phyloP scores from a whole-genome alignment of 805 yeast species.

The Lachancea sp. region DNA sequence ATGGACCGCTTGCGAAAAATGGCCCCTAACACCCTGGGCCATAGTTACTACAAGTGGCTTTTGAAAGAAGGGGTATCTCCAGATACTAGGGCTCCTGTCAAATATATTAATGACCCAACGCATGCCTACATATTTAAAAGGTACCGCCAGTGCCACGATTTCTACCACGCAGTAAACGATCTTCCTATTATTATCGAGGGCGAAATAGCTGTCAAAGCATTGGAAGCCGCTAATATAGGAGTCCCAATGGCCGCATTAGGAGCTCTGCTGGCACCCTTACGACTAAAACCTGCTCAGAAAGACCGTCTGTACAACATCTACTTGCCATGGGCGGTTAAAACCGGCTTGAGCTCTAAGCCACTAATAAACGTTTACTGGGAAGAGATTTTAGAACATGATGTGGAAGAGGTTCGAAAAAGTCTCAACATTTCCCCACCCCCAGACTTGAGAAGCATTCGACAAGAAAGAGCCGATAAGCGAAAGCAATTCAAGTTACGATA shows the following conservation, averaged over 20 bases:
- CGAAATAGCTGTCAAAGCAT: constrained; percentile 88
- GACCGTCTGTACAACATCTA: constrained; percentile 60
- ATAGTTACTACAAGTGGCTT: constrained; percentile 74
- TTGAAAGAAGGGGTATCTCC: constrained; percentile 86
- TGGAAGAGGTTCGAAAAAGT: constrained; percentile 62
- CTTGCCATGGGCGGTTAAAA: constrained; percentile 79
- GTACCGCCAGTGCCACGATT: constrained; percentile 95
- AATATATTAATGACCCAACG: constrained; percentile 81
- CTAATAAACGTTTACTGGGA: constrained; percentile 93
- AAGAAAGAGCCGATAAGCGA: constrained; percentile 23
- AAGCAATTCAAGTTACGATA: constrained; percentile 26
- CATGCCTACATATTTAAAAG: constrained; percentile 89
- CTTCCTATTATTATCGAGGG: constrained; percentile 91
- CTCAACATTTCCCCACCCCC: constrained; percentile 74
- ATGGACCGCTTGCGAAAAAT: constrained; percentile 50
- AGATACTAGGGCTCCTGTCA: constrained; percentile 85
- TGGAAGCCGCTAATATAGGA: constrained; percentile 87
- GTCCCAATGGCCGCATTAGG: constrained; percentile 95
- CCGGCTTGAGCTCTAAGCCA: constrained; percentile 67
- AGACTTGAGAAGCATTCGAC: constrained; percentile 63
- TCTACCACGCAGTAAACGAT: constrained; percentile 87
- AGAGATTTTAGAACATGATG: constrained; percentile 62
- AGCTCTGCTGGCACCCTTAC: constrained; percentile 79
- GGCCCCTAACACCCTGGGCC: constrained; percentile 70
- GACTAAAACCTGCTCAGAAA: constrained; percentile 59